phyloP scores from a whole-genome alignment of 148 eudicot species.

The Rhododendron henanense region DNA sequence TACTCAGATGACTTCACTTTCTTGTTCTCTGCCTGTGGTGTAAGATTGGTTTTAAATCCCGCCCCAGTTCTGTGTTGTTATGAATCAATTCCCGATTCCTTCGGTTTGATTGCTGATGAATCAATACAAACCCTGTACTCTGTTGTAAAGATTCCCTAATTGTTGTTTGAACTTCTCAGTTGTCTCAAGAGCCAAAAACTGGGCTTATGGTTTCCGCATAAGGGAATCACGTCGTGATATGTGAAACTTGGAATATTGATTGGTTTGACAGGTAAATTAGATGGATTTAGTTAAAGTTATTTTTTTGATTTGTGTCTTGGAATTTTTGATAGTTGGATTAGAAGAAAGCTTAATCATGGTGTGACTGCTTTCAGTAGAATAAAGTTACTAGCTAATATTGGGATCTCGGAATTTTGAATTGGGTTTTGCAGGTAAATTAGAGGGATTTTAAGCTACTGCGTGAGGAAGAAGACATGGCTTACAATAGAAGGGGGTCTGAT shows the following conservation, averaged over 20 bases:
- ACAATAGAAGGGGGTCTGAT: slow-evolving; percentile 44
- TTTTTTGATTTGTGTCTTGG: not conserved
- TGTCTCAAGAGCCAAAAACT: not conserved
- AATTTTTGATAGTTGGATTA: slow-evolving; percentile 13
- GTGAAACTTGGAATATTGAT: not conserved
- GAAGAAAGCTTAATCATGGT: slow-evolving; percentile 3
- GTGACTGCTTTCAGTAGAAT: not conserved
- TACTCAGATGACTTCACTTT: not conserved
- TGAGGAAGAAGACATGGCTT: slow-evolving; percentile 31
- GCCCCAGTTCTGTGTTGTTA: not conserved
- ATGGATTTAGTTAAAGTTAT: not conserved
- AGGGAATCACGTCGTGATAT: not conserved
- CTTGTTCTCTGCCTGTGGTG: not conserved
- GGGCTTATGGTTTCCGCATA: not conserved
- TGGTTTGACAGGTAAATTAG: not conserved
- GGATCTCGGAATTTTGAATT: not conserved
- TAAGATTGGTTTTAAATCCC: not conserved
- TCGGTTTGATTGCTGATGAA: slow-evolving; percentile 3
- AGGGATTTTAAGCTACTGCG: slow-evolving; percentile 8
- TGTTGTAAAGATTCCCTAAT: not conserved
- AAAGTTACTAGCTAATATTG: not conserved
- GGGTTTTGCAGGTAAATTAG: slow-evolving; percentile 16
- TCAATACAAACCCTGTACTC: not conserved
- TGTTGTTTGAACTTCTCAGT: not conserved
- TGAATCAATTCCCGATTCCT: not conserved